Percentiles rank a stretch among this genome's conserved stretches.
Evolutionary conservation across 129 eudicot species (phyloP).

Genomic region (Tanacetum coccineum): DNA sequence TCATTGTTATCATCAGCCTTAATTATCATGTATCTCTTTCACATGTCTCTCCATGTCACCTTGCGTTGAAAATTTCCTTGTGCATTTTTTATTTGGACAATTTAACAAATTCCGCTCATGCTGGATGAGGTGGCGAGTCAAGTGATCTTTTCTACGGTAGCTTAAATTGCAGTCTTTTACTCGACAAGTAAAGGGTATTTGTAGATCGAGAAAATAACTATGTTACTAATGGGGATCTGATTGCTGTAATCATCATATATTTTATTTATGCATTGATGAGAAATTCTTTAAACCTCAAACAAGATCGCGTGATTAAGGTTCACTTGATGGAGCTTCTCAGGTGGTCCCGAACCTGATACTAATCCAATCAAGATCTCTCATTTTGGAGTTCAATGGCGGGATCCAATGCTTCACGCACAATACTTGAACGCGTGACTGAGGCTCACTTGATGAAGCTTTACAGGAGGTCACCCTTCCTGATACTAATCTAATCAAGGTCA

Average conservation of each 20-base stretch:
- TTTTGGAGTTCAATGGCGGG: constrained; percentile 96
- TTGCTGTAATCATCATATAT: too few relatives aligned
- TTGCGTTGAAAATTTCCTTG: constrained; percentile 46
- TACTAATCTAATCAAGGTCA: constrained; percentile 62
- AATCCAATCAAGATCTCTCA: constrained; percentile 96
- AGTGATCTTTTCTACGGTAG: constrained; percentile 85
- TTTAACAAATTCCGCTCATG: constrained; percentile 77
- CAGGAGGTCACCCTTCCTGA: constrained; percentile 99
- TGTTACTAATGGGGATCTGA: too few relatives aligned
- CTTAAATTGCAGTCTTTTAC: constrained; percentile 63
- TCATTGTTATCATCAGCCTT: constrained; percentile 15
- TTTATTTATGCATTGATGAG: background rate
- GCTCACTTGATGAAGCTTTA: constrained; percentile 94
- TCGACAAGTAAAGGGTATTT: constrained; percentile 69
- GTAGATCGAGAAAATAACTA: constrained; percentile 14
- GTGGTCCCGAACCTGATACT: constrained; percentile 99
- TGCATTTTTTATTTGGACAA: constrained; percentile 56
- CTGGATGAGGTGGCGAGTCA: constrained; percentile 73
- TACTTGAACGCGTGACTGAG: constrained; percentile 66
- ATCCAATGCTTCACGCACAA: constrained; percentile 97
- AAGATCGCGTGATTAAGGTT: constrained; percentile 68
- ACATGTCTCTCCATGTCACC: constrained; percentile 72
- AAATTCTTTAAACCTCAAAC: constrained; percentile 34
- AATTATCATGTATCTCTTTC: constrained; percentile 63
- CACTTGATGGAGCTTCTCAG: constrained; percentile 99